Evolutionary conservation across 163 green algal genomes (phyloP), one percentile per base, ranked within the genome.

Genomic region (Prototheca cutis): DNA sequence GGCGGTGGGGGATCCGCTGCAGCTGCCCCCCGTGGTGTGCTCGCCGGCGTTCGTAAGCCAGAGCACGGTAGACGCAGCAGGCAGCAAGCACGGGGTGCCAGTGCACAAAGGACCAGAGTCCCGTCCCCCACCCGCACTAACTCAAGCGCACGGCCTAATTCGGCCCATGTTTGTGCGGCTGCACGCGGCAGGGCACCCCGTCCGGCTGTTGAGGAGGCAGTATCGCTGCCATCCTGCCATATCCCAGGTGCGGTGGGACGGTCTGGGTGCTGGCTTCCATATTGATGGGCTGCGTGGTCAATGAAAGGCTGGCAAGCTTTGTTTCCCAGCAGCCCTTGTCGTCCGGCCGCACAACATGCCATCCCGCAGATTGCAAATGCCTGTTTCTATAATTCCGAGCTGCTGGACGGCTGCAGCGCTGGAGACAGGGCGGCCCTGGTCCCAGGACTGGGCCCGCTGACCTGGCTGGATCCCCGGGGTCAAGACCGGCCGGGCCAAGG

Each of bases 151-250:
- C 40, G 72, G 77, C 24, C 70, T 95, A 52, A 40, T 71, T 18
- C 67, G 86, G 28, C 72, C 87, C 13, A 58, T 95, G 70, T 94
- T 96, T 74, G 77, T 83, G 57, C 79, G 89, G 42, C 77, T 96
- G 30, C 45, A 66, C 7, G 62, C 76, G 21, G 39, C 85, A 34
- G 89, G 89, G 0, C 65, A 81, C 58, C 17, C 29, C 0, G 55
- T 70, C 21, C 73, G 86, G 67, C 69, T 95, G 47, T 77, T 96
- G 48, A 61, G 77, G 3, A 66, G 67, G 1, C 88, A 95, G 68
- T 97, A 97, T 72, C 79, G 88, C 71, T 95, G 88, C 71, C 86
- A 93, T 67, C 87, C 87, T 2, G 53, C 31, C 0, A 67, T 95
- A 15, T 70, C 78, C 0, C 36, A 49, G 6, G 65, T 89, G 0